A percentile compares a stretch with the other conserved stretches of the same genome.
Conservation (phyloP, 768 basidiomycete genomes). For the Termitomyces sp. region DNA sequence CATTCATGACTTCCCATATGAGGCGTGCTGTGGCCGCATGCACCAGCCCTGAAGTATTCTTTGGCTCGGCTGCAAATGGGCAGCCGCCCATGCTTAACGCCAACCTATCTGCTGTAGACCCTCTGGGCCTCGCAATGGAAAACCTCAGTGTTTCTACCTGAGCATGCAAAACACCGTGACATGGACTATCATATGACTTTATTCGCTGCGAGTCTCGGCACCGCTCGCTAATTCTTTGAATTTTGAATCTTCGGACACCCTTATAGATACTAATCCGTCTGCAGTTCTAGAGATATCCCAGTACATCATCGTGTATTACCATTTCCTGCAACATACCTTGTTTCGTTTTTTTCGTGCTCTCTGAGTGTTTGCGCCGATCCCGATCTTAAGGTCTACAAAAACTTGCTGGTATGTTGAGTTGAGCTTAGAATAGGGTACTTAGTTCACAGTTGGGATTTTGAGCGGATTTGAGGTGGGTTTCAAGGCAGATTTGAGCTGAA, state of each 20-base stretch:
- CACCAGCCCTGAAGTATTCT: conserved; percentile 90
- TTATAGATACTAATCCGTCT: neutral
- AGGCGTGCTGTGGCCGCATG: conserved; percentile 93
- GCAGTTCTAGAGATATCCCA: conserved; percentile 4
- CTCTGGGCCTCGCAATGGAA: conserved; percentile 65
- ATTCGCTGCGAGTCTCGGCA: neutral
- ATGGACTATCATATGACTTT: conserved; percentile 1
- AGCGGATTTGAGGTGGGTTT: too few relatives aligned
- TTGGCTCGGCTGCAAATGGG: conserved; percentile 46
- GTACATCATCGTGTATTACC: conserved; percentile 5
- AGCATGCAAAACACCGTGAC: neutral
- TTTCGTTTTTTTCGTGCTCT: too few relatives aligned
- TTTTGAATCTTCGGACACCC: neutral
- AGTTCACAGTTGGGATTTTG: too few relatives aligned
- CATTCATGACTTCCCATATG: conserved; percentile 92
- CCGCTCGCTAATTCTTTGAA: conserved; percentile 5
- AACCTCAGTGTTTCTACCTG: conserved; percentile 29
- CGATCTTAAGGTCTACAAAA: too few relatives aligned
- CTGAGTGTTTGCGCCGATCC: too few relatives aligned
- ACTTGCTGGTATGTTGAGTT: too few relatives aligned
- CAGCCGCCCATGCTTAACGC: conserved; percentile 34
- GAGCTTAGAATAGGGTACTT: too few relatives aligned
- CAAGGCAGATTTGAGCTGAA: too few relatives aligned
- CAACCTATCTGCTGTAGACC: conserved; percentile 43
- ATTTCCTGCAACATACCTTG: conserved; percentile 1